A percentile compares a stretch with the other conserved stretches of the same genome.
These are phyloP conservation scores for Mucor saturninus DNA, from an alignment of 371 early-diverging fungal species.

Conservation along the genomic window DNA sequence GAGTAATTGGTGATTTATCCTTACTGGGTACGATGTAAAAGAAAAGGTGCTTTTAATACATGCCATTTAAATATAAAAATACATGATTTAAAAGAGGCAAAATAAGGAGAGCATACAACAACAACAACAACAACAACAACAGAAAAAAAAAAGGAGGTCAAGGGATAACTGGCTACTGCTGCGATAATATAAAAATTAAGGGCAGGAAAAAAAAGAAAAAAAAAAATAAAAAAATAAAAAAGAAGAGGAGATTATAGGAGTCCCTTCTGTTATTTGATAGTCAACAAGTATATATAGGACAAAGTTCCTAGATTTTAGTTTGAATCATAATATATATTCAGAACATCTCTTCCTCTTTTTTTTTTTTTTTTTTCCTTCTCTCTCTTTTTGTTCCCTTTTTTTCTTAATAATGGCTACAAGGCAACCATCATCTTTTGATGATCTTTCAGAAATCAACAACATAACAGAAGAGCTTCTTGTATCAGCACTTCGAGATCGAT, in stretches of 20 bases:
- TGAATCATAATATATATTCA: conserved; percentile 14
- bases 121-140: neutral
- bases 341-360: neutral
- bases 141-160: conserved; percentile 3
- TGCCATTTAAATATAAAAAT: neutral
- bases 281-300: conserved; percentile 2
- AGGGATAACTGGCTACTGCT: neutral
- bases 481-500: conserved; percentile 58
- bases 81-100: neutral
- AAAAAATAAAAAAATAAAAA: neutral
- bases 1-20: neutral
- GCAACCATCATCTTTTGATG: conserved; percentile 21
- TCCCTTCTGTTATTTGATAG: neutral
- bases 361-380: neutral
- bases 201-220: neutral
- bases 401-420: conserved; percentile 1
- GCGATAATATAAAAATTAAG: conserved; percentile 3
- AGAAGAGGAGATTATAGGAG: neutral
- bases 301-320: conserved; percentile 28
- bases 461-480: conserved; percentile 58
- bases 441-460: conserved; percentile 47
- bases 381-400: neutral
- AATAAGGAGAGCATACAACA: conserved; percentile 6
- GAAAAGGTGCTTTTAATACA: neutral
- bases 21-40: neutral